Evolutionary conservation across 2,329 filamentous ascomycete genomes (phyloP), one percentile per base, ranked within the genome.

Genomic region (Fusarium camptoceras): DNA sequence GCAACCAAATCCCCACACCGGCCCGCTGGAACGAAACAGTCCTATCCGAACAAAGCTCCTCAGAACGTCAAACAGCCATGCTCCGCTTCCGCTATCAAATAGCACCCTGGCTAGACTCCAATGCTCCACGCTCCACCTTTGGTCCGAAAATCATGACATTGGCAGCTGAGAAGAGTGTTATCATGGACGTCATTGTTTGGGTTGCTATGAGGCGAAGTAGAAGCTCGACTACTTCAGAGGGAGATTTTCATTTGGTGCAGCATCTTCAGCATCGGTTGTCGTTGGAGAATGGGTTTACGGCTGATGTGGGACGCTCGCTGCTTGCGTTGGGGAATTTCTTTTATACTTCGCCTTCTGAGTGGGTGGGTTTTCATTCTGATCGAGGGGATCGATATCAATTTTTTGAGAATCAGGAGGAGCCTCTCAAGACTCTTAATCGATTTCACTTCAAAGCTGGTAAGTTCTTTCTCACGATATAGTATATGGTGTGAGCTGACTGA

Each of bases 81-180:
- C 66, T 69, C n/a, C 66, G 65, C 0, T 68, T 68, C 42, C 54
- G 59, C 5, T 68, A 68, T 3, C 65, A 68, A 8, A 59, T 68
- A 37, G 59, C 51, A 8, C 66, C 66, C 5, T 68, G 66, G 66
- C 41, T 68, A 10, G 65, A 68, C 14, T 69, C 66, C 2, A 68
- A 69, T 5, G 58, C 54, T 70, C 61, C 61, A 0, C 57, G 50
- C 5, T 64, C 61, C 5, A 34, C 59, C 4, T 64, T 64, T 11
- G 59, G 61, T 0, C 51, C 61, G 2, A 64, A 64, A 14, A 64
- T 64, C 0, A 64, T 64, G 61, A 59, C 44, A 4, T 3, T 64
- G 2, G 61, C 61, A 5, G 59, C 61, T 2, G 61, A 64, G 12
- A 64, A 64, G 27, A 22, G 39, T 2, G 28, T 39, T 7, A 64